Evolutionary conservation across 805 yeast species (phyloP).

Genomic region (Pichia membranifaciens): DNA sequence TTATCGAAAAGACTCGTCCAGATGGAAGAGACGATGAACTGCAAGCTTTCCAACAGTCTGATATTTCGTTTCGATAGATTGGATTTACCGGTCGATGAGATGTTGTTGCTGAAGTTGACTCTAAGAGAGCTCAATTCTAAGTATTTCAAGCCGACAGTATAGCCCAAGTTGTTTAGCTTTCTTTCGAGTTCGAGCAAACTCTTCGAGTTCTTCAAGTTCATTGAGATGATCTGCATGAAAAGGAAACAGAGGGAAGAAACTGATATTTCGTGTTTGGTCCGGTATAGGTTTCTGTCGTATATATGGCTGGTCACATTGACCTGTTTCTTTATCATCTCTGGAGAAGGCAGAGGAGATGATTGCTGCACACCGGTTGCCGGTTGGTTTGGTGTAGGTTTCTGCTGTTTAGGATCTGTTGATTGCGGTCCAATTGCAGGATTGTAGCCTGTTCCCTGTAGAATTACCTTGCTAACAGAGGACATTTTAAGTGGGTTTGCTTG

Average conservation of each 20-base stretch:
- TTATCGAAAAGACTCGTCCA: constrained; percentile 76
- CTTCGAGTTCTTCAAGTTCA: constrained; percentile 53
- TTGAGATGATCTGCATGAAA: constrained; percentile 64
- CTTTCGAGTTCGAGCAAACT: constrained; percentile 64
- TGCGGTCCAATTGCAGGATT: constrained; percentile 28
- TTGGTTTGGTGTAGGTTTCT: constrained; percentile 2
- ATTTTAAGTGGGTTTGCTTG: neutral
- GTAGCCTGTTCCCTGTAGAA: constrained; percentile 24
- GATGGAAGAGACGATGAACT: constrained; percentile 64
- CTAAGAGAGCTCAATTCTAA: constrained; percentile 65
- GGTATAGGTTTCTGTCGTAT: constrained; percentile 63
- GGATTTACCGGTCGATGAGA: constrained; percentile 50
- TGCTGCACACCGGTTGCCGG: neutral
- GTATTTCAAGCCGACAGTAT: constrained; percentile 66
- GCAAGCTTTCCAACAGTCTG: constrained; percentile 65
- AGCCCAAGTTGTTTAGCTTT: constrained; percentile 63
- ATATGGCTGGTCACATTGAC: constrained; percentile 32
- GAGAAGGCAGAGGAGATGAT: constrained; percentile 16
- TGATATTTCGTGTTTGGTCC: constrained; percentile 63
- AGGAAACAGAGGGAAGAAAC: constrained; percentile 62
- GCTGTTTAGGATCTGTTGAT: constrained; percentile 22
- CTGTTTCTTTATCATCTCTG: constrained; percentile 10
- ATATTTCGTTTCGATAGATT: constrained; percentile 62
- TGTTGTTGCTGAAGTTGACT: constrained; percentile 44
- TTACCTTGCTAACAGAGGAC: constrained; percentile 12